phyloP scores from a whole-genome alignment of 768 basidiomycete genomes.

The Lactarius quietus region DNA sequence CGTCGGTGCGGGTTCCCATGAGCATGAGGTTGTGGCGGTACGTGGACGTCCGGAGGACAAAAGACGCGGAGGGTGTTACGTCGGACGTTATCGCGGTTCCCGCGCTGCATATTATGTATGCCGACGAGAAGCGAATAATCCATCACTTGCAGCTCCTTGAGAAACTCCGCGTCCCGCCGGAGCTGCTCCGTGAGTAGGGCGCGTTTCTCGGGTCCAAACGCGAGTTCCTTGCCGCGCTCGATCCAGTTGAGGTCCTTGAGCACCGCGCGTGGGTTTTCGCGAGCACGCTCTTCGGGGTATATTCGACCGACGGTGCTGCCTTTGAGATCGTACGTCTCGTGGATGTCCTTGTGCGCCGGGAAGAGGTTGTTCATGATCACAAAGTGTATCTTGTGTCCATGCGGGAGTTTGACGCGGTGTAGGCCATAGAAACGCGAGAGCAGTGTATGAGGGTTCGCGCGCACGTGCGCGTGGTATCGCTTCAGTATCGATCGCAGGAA shows the following conservation, averaged over 20 bases:
- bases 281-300: constrained; percentile 78
- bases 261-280: constrained; percentile 80
- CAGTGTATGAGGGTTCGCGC: constrained; percentile 88
- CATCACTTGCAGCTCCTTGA: constrained; percentile 86
- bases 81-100: constrained; percentile 89
- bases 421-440: constrained; percentile 95
- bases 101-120: constrained; percentile 86
- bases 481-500: constrained; percentile 84
- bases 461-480: constrained; percentile 81
- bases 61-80: constrained; percentile 90
- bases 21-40: constrained; percentile 58
- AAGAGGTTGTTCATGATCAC: constrained; percentile 99
- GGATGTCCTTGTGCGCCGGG: constrained; percentile 94
- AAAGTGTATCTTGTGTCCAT: constrained; percentile 95
- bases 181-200: constrained; percentile 90
- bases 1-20: neutral
- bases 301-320: constrained; percentile 87
- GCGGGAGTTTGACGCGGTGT: constrained; percentile 94
- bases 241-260: constrained; percentile 99
- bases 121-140: constrained; percentile 95
- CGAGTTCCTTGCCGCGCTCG: constrained; percentile 65
- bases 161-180: constrained; percentile 77
- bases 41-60: constrained; percentile 60
- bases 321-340: constrained; percentile 97
- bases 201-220: constrained; percentile 94